A percentile compares a stretch with the other conserved stretches of the same genome.
phyloP scores from a whole-genome alignment of 257 asterid genomes.

The Osmanthus fragrans region DNA sequence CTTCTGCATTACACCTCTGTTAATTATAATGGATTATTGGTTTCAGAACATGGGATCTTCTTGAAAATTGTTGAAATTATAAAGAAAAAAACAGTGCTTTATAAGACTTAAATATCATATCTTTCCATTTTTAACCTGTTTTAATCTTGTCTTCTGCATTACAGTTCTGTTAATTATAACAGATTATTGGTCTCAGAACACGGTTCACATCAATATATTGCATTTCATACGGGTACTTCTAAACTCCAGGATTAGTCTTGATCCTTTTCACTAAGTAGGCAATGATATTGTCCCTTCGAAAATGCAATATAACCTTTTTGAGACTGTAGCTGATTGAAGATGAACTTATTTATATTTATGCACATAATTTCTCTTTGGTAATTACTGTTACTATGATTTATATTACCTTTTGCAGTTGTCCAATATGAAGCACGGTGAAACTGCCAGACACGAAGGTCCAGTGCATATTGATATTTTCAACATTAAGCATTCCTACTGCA shows the following conservation, averaged over 20 bases:
- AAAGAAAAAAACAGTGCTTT: too few species aligned
- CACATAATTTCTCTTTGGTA: not conserved
- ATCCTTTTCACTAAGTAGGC: not conserved
- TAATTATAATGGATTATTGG: not conserved
- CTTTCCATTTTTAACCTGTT: too few species aligned
- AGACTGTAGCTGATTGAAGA: not conserved
- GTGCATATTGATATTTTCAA: not conserved
- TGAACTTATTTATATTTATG: not conserved
- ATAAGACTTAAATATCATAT: too few species aligned
- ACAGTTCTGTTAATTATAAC: not conserved
- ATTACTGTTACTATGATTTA: not conserved
- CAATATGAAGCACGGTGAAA: conserved; percentile 62
- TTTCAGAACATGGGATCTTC: not conserved
- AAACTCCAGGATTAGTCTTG: not conserved
- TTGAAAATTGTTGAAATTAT: not conserved
- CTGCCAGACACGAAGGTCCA: not conserved
- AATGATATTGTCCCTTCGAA: not conserved
- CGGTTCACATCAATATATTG: not conserved
- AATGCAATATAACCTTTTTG: not conserved
- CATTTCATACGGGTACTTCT: not conserved
- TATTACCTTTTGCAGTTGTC: conserved; percentile 46
- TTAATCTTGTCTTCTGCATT: too few species aligned
- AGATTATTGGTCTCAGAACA: not conserved
- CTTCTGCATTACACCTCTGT: too few species aligned
- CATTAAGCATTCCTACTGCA: not conserved